A percentile compares a stretch with the other conserved stretches of the same genome.
These are phyloP conservation scores for Limonomyces culmigenus DNA, from an alignment of 1,284 basidiomycete genomes.

Conservation along the genomic window DNA sequence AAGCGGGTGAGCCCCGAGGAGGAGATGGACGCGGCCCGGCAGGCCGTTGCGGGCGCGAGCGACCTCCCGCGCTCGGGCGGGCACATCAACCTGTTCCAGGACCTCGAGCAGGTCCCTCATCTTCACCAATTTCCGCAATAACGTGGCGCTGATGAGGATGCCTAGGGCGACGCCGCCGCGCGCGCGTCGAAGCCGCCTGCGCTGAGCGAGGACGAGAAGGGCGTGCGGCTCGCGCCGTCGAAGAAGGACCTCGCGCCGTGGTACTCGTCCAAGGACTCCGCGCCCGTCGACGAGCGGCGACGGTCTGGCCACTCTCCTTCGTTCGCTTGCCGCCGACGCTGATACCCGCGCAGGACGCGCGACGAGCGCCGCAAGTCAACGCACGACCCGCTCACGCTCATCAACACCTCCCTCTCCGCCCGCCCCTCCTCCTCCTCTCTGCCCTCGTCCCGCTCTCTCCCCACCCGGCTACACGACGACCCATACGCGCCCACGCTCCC, in stretches of 20 bases:
- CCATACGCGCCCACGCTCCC: slow-evolving; percentile 4
- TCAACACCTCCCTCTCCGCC: slow-evolving; percentile 43
- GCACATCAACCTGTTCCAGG: slow-evolving; percentile 69
- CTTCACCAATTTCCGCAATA: not conserved
- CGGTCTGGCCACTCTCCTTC: slow-evolving; percentile 2
- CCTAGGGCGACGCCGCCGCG: not conserved
- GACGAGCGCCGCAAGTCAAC: slow-evolving; percentile 44
- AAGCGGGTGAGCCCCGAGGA: slow-evolving; percentile 22
- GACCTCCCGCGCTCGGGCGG: slow-evolving; percentile 15
- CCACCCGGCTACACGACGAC: slow-evolving; percentile 4
- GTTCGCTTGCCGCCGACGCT: not conserved
- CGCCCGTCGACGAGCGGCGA: slow-evolving; percentile 14
- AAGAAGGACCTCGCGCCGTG: slow-evolving; percentile 63
- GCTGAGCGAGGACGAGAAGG: slow-evolving; percentile 43
- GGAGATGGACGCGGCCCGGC: slow-evolving; percentile 22
- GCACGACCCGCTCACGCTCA: slow-evolving; percentile 57
- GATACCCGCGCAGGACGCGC: slow-evolving; percentile 26
- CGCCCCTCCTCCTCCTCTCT: slow-evolving; percentile 11
- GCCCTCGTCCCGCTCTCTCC: slow-evolving; percentile 2
- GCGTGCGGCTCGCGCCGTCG: slow-evolving; percentile 52
- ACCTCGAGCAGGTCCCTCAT: slow-evolving; percentile 40
- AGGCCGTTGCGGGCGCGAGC: slow-evolving; percentile 3
- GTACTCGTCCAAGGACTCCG: slow-evolving; percentile 33
- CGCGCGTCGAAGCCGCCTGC: slow-evolving; percentile 6
- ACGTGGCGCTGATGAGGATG: not conserved